A percentile compares a stretch with the other conserved stretches of the same genome.
Conservation (phyloP, 306 rosid genomes). For the Chamaecrista fasciculata region DNA sequence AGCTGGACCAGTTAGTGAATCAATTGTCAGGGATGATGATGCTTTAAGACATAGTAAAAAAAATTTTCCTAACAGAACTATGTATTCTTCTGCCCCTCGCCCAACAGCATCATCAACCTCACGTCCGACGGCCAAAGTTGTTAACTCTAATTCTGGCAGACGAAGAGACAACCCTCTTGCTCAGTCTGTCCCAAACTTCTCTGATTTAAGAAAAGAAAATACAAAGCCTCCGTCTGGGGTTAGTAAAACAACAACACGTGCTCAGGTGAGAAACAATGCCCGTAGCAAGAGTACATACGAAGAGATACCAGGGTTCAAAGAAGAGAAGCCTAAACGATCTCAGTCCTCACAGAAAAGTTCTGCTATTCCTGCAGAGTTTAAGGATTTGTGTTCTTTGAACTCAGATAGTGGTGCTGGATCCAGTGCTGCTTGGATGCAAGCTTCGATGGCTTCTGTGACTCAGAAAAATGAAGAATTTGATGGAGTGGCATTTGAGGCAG, state of each 20-base stretch:
- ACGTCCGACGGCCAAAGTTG: conserved; percentile 52
- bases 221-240: conserved; percentile 78
- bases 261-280: conserved; percentile 61
- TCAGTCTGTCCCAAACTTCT: conserved; percentile 92
- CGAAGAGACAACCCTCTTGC: conserved; percentile 82
- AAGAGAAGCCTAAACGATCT: conserved; percentile 65
- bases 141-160: conserved; percentile 55
- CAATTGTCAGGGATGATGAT: conserved; percentile 41
- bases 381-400: conserved; percentile 53
- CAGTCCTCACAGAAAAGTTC: conserved; percentile 63
- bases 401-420: conserved; percentile 65
- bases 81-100: conserved; percentile 59
- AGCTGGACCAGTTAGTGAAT: conserved; percentile 41
- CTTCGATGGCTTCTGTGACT: conserved; percentile 53
- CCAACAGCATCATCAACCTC: conserved; percentile 47
- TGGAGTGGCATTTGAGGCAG: conserved; percentile 64
- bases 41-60: conserved; percentile 67
- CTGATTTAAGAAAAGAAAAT: conserved; percentile 95
- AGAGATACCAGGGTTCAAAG: conserved; percentile 60
- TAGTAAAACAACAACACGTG: conserved; percentile 58
- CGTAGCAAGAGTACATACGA: conserved; percentile 70
- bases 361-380: conserved; percentile 61
- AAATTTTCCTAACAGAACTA: conserved; percentile 47
- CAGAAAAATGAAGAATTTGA: conserved; percentile 55
- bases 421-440: conserved; percentile 65